phyloP scores from a whole-genome alignment of 2,329 filamentous ascomycete species.

The Colletotrichum karsti region DNA sequence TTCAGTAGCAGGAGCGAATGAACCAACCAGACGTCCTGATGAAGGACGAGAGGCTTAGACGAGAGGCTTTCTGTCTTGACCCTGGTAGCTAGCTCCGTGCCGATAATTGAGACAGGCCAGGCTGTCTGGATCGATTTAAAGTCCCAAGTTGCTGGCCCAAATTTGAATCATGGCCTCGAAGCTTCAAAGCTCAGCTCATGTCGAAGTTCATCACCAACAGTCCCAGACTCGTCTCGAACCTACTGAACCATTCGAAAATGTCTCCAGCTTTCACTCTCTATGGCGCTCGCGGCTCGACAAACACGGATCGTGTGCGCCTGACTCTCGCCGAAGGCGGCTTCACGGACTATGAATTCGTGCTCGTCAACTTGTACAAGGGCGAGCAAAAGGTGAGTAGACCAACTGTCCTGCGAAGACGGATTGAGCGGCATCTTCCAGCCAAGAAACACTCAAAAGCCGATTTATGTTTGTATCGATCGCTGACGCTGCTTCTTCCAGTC shows the following conservation, averaged over 20 bases:
- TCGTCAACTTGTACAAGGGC: constrained; percentile 46
- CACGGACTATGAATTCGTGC: constrained; percentile 48
- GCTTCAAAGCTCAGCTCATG: constrained; percentile 32
- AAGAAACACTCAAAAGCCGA: too few species aligned
- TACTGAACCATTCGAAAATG: constrained; percentile 44
- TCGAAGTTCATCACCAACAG: constrained; percentile 36
- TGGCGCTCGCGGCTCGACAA: constrained; percentile 48
- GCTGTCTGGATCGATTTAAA: not conserved
- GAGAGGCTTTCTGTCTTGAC: too few species aligned
- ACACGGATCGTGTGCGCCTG: constrained; percentile 51
- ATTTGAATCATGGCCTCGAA: not conserved
- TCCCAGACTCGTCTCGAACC: constrained; percentile 35
- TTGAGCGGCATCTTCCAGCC: too few species aligned
- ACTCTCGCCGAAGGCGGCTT: constrained; percentile 53
- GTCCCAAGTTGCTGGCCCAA: not conserved
- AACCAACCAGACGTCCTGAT: constrained; percentile 36
- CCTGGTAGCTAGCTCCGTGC: too few species aligned
- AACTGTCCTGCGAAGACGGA: constrained; percentile 19
- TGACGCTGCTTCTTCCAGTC: too few species aligned
- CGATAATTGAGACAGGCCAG: too few species aligned
- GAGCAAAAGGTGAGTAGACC: constrained; percentile 48
- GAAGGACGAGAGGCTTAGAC: not conserved
- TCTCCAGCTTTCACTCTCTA: constrained; percentile 50
- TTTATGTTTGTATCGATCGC: too few species aligned
- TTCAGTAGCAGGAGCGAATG: constrained; percentile 41